Evolutionary conservation across 495 filamentous ascomycete genomes (phyloP).

Genomic region (Daldinia caldariorum): DNA sequence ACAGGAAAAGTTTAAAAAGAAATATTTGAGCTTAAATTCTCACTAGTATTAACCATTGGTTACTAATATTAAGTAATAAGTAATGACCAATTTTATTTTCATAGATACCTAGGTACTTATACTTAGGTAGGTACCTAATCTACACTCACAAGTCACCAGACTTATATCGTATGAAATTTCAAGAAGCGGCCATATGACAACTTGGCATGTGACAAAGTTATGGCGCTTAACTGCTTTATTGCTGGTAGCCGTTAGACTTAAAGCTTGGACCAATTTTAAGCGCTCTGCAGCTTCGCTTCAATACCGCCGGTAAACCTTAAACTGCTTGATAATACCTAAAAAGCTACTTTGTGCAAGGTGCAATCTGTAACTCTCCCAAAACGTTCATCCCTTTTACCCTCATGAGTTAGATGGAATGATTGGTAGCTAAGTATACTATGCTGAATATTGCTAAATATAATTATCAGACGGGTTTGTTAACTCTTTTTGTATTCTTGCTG

Average conservation of each 20-base stretch:
- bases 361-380: constrained; percentile 18
- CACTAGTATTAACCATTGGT: too few species aligned
- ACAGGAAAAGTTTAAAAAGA: too few species aligned
- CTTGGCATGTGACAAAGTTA: neutral
- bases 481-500: neutral
- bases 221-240: neutral
- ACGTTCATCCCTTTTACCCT: constrained; percentile 4
- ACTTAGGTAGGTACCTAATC: too few species aligned
- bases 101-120: too few species aligned
- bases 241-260: neutral
- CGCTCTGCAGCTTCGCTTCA: neutral
- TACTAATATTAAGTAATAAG: too few species aligned
- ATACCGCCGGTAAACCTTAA: neutral
- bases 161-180: too few species aligned
- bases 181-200: too few species aligned
- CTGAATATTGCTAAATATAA: constrained; percentile 1
- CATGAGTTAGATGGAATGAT: neutral
- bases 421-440: neutral
- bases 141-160: too few species aligned
- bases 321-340: neutral
- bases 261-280: neutral
- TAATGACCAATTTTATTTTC: too few species aligned
- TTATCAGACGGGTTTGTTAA: neutral
- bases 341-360: neutral
- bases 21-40: too few species aligned